Conservation (phyloP, 2,329 filamentous ascomycete species). For the Eutypa lata region DNA sequence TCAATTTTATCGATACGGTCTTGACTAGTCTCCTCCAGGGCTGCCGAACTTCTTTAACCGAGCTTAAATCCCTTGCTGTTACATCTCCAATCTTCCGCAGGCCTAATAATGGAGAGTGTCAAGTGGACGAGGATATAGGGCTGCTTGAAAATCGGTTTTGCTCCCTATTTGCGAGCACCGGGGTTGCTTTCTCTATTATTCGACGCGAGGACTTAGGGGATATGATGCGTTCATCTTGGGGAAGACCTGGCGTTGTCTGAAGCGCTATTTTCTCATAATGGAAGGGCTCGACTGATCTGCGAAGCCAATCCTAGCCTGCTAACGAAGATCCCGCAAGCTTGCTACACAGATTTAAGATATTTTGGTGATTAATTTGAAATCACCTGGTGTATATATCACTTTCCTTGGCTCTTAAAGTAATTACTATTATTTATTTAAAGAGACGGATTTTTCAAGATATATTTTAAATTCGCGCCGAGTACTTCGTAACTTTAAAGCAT, state of each 20-base stretch:
- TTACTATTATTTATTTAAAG: not conserved
- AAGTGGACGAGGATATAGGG: slow-evolving; percentile 10
- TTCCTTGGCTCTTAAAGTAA: not conserved
- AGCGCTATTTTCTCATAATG: slow-evolving; percentile 10
- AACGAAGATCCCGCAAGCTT: slow-evolving; percentile 4
- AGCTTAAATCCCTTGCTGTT: slow-evolving; percentile 9
- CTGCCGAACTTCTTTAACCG: slow-evolving; percentile 11
- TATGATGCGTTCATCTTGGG: slow-evolving; percentile 11
- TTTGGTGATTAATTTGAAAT: not conserved
- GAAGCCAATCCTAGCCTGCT: slow-evolving; percentile 9
- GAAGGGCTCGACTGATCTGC: slow-evolving; percentile 10
- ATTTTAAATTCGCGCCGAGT: not conserved
- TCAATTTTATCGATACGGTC: slow-evolving; percentile 10
- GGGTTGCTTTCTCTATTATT: slow-evolving; percentile 11
- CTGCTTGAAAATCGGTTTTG: slow-evolving; percentile 10
- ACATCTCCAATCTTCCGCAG: slow-evolving; percentile 10
- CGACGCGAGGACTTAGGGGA: slow-evolving; percentile 9
- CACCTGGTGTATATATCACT: not conserved
- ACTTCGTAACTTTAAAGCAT: not conserved
- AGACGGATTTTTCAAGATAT: not conserved
- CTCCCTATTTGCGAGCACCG: slow-evolving; percentile 10
- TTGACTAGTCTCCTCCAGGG: slow-evolving; percentile 10
- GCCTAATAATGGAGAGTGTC: slow-evolving; percentile 10
- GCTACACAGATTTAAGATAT: slow-evolving; percentile 5
- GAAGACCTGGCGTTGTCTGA: slow-evolving; percentile 10